phyloP scores from a whole-genome alignment of 202 grass and related monocot species.

The Elaeis oleifera region DNA sequence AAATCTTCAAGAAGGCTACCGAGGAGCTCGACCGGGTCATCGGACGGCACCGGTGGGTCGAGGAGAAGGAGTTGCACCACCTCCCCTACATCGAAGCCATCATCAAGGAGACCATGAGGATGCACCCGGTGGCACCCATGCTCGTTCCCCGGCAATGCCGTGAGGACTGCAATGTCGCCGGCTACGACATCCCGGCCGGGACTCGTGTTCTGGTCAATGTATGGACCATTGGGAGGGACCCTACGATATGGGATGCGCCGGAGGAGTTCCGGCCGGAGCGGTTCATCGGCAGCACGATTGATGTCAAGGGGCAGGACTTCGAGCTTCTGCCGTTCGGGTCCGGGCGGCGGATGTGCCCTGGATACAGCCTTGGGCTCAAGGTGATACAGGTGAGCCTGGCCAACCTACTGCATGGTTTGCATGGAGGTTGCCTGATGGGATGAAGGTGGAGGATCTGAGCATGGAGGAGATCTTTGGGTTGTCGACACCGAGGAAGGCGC shows the following conservation, averaged over 20 bases:
- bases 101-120: slow-evolving; percentile 13
- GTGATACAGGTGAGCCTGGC: slow-evolving; percentile 10
- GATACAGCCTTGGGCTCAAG: slow-evolving; percentile 8
- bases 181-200: slow-evolving; percentile 7
- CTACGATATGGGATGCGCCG: background rate
- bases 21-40: slow-evolving; percentile 13
- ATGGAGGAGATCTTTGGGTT: slow-evolving; percentile 19
- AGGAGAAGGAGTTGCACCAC: slow-evolving; percentile 5
- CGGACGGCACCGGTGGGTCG: background rate
- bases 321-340: slow-evolving; percentile 3
- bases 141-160: slow-evolving; percentile 2
- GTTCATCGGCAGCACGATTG: slow-evolving; percentile 5
- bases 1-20: background rate
- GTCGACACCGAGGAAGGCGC: slow-evolving; percentile 8
- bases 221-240: slow-evolving; percentile 17
- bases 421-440: slow-evolving; percentile 1
- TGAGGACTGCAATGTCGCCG: background rate
- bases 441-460: slow-evolving; percentile 15
- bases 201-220: background rate
- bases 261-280: slow-evolving; percentile 17
- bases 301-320: slow-evolving; percentile 10
- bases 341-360: slow-evolving; percentile 13
- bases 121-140: slow-evolving; percentile 17
- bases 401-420: slow-evolving; percentile 10
- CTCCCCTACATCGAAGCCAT: slow-evolving; percentile 3